Conservation (phyloP, 148 eudicot species). For the Rhododendron simsii region DNA sequence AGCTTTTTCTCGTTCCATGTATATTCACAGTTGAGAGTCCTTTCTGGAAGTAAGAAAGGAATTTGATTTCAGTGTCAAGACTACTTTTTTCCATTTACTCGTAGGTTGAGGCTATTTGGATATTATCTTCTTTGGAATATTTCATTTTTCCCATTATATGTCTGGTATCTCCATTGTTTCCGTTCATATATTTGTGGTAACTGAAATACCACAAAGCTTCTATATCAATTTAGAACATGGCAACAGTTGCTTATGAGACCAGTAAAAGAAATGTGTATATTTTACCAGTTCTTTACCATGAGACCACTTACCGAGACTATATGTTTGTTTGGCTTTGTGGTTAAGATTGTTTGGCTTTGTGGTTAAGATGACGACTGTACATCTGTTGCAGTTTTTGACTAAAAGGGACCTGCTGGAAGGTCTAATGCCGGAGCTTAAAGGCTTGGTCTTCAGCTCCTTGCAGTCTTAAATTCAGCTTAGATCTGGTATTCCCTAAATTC, state of each 20-base stretch:
- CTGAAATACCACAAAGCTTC: not conserved
- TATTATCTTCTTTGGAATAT: too few relatives aligned
- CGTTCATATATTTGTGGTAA: too few relatives aligned
- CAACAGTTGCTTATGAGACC: not conserved
- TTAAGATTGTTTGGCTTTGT: slow-evolving; percentile 7
- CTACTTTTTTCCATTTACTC: too few relatives aligned
- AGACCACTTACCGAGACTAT: not conserved
- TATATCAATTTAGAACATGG: not conserved
- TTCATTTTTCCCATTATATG: too few relatives aligned
- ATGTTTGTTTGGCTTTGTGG: slow-evolving; percentile 4
- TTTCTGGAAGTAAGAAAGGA: too few relatives aligned
- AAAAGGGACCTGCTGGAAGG: slow-evolving; percentile 50
- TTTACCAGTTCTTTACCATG: not conserved
- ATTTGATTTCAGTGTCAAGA: too few relatives aligned
- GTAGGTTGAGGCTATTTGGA: too few relatives aligned
- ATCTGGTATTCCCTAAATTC: too few relatives aligned
- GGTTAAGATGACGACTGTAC: slow-evolving; percentile 58
- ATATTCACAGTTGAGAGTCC: too few relatives aligned
- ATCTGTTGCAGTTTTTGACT: slow-evolving; percentile 51
- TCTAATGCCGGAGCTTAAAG: slow-evolving; percentile 36
- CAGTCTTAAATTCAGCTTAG: slow-evolving; percentile 16
- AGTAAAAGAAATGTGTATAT: not conserved
- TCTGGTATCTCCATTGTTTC: too few relatives aligned
- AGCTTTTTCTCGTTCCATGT: too few relatives aligned
- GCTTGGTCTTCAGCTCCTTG: slow-evolving; percentile 53